Evolutionary conservation across 306 rosid genomes (phyloP).

Genomic region (Vigna nakashimae): DNA sequence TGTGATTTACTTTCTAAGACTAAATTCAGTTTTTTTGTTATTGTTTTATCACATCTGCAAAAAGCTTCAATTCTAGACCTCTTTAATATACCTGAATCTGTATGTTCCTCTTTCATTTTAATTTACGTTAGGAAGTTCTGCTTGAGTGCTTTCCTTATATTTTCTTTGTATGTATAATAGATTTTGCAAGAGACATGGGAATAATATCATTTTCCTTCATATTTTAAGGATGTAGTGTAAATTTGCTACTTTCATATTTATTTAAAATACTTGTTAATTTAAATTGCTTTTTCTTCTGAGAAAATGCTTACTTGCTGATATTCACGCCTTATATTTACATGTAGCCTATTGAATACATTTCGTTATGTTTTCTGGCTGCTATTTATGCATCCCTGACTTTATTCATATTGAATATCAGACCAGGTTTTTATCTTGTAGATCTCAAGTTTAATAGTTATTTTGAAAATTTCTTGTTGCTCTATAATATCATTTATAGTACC

Average conservation of each 20-base stretch:
- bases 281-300: constrained; percentile 6
- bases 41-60: constrained; percentile 1
- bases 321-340: constrained; percentile 17
- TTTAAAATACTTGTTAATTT: constrained; percentile 16
- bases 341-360: constrained; percentile 16
- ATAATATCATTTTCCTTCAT: not conserved
- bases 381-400: not conserved
- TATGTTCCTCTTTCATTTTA: constrained; percentile 12
- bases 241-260: constrained; percentile 6
- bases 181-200: constrained; percentile 11
- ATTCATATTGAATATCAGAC: constrained; percentile 25
- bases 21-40: not conserved
- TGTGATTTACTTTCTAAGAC: not conserved
- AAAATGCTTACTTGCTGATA: not conserved
- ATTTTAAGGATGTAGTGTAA: constrained; percentile 8
- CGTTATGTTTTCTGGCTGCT: constrained; percentile 27
- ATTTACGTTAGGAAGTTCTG: not conserved
- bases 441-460: constrained; percentile 14
- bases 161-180: constrained; percentile 9
- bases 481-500: not conserved
- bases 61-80: not conserved
- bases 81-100: not conserved
- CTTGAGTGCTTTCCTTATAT: constrained; percentile 22
- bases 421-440: constrained; percentile 2
- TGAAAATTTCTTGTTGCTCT: constrained; percentile 18